Conservation (phyloP, 129 eudicot genomes). For the Flaveria trinervia region DNA sequence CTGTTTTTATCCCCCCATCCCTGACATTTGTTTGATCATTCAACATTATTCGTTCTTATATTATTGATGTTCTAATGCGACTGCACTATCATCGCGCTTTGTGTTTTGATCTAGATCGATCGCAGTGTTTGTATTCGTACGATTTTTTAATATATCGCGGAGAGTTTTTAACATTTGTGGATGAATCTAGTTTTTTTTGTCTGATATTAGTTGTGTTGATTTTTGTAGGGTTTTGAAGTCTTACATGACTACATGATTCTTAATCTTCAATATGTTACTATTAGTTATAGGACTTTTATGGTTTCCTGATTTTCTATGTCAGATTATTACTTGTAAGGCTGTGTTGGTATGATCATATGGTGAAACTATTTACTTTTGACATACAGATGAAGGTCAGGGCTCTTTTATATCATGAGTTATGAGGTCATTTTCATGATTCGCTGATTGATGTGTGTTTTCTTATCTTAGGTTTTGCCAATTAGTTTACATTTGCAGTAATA, state of each 20-base stretch:
- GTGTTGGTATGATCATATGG: background rate
- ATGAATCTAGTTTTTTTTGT: no score
- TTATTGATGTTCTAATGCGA: no score
- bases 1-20: background rate
- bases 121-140: background rate
- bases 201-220: background rate
- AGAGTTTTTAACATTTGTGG: background rate
- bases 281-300: background rate
- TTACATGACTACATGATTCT: background rate
- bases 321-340: background rate
- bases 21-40: background rate
- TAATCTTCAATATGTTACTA: background rate
- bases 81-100: background rate
- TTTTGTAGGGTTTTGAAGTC: conserved; percentile 12
- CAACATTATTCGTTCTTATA: conserved; percentile 6
- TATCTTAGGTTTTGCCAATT: background rate
- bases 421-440: background rate
- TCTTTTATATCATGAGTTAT: background rate
- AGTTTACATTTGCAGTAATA: background rate
- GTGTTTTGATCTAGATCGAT: conserved; percentile 14
- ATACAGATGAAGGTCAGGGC: background rate
- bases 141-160: background rate
- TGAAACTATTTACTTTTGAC: background rate
- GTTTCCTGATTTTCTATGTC: background rate
- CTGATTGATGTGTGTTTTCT: conserved; percentile 15